Percentiles rank a stretch among this genome's conserved stretches.
Conservation (phyloP, 2,329 filamentous ascomycete species). For the Aspergillus alliaceus region DNA sequence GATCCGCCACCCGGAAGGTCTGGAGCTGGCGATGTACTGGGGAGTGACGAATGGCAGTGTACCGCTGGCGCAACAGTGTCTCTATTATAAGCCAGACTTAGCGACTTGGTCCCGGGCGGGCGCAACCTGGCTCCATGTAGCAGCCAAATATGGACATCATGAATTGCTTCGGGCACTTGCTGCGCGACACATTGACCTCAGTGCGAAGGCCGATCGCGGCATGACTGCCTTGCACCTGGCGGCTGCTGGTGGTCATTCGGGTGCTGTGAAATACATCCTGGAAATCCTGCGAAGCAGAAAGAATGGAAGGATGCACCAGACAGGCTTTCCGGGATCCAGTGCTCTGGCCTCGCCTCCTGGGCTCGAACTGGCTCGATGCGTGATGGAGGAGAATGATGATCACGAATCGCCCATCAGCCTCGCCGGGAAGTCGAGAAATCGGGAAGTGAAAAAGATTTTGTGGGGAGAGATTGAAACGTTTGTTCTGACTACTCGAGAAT, state of each 20-base stretch:
- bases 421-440: not conserved
- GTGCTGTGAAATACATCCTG: not conserved
- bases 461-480: not conserved
- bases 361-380: not conserved
- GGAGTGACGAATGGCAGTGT: not conserved
- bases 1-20: not conserved
- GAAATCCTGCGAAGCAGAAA: not conserved
- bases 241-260: not conserved
- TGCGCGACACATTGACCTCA: not conserved
- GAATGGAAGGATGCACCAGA: not conserved
- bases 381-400: not conserved
- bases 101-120: not conserved
- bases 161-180: not conserved
- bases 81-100: not conserved
- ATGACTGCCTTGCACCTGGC: constrained; percentile 5
- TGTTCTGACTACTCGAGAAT: not conserved
- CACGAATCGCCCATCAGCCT: not conserved
- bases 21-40: constrained; percentile 1
- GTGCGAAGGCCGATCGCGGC: not conserved
- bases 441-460: not conserved
- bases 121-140: constrained; percentile 7
- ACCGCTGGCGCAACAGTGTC: not conserved
- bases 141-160: constrained; percentile 1
- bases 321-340: not conserved
- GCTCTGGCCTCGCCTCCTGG: not conserved